These are phyloP conservation scores for Plasmodium fragile DNA, from an alignment of 169 alveolate genomes.

Conservation along the genomic window DNA sequence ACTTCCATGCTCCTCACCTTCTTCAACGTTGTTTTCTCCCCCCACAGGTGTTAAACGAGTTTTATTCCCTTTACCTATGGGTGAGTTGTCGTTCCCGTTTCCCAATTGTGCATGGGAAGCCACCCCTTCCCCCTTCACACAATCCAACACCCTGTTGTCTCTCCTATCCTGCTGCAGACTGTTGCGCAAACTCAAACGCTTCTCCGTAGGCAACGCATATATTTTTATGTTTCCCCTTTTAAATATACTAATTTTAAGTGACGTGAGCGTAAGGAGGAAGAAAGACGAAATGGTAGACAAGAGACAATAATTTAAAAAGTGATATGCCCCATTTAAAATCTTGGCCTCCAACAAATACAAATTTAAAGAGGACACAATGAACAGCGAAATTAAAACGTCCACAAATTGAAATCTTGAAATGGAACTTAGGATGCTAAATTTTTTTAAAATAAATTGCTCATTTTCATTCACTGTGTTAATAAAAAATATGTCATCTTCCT, in stretches of 20 bases:
- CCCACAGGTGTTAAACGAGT: not conserved
- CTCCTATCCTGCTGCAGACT: not conserved
- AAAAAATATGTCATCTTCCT: slow-evolving; percentile 25
- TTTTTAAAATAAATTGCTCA: slow-evolving; percentile 32
- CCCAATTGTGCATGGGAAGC: not conserved
- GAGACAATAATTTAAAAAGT: slow-evolving; percentile 53
- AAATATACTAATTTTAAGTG: slow-evolving; percentile 32
- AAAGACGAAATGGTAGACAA: slow-evolving; percentile 57
- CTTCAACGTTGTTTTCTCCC: not conserved
- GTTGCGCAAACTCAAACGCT: not conserved
- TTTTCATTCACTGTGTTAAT: slow-evolving; percentile 58
- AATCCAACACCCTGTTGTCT: not conserved
- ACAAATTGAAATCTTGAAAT: slow-evolving; percentile 71
- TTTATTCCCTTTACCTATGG: not conserved
- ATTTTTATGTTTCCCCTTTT: slow-evolving; percentile 52
- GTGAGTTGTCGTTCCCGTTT: not conserved
- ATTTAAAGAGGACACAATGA: slow-evolving; percentile 62
- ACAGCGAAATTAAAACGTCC: slow-evolving; percentile 58
- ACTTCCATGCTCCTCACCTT: not conserved
- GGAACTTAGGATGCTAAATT: slow-evolving; percentile 33
- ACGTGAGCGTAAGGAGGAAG: slow-evolving; percentile 28
- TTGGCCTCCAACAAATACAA: slow-evolving; percentile 48
- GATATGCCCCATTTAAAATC: slow-evolving; percentile 51
- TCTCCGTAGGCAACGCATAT: slow-evolving; percentile 1
- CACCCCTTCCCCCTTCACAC: not conserved